Base-by-base conservation (phyloP, 306 rosid genomes). In the Ormosia semicastrata region DNA sequence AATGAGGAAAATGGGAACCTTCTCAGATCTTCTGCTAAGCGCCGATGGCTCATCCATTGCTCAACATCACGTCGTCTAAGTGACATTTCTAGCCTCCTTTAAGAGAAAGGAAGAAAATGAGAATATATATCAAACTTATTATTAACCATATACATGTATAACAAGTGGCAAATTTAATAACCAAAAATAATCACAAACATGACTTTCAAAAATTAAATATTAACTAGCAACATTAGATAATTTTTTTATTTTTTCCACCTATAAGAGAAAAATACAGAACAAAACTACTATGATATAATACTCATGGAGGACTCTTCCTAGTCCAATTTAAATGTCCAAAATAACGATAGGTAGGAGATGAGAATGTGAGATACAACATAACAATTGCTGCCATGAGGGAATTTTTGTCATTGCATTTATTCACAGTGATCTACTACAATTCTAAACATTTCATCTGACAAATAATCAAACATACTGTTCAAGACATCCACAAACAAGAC, bases 11-110 rank as follows among this genome's bases (percentile, higher is more conserved):
- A 33, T 0, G 1, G 3, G 7, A 75, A 82, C 85, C 82, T 77
- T 77, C 74, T 77, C 18, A 83, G 53, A 32, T 77, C 54, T 5
- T 39, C 63, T 30, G 11, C 75, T 71, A 83, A 32, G 63, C 82
- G 82, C 14, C 86, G 54, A 62, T 77, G 86, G 41, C 82, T 83
- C 86, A 83, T 83, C 86, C 86, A 83, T 41, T 83, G 74, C 68
- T 83, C 86, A 62, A 83, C 82, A 77, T 83, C 86, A 53, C 79
- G 79, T 62, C 24, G 79, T 53, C 82, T 77, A 63, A 83, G 86
- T 62, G 86, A 83, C 86, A 62, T 83, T 71, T 83, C 86, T 6
- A 83, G 70, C 62, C 78, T 71, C 86, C 86, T 83, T 50, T 12
- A 47, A 69, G 57, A 67, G 57, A 68, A 77, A 49, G 54, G 39